A percentile compares a stretch with the other conserved stretches of the same genome.
These are phyloP conservation scores for Aquanectria penicillioides DNA, from an alignment of 2,329 filamentous ascomycete genomes.

Conservation along the genomic window DNA sequence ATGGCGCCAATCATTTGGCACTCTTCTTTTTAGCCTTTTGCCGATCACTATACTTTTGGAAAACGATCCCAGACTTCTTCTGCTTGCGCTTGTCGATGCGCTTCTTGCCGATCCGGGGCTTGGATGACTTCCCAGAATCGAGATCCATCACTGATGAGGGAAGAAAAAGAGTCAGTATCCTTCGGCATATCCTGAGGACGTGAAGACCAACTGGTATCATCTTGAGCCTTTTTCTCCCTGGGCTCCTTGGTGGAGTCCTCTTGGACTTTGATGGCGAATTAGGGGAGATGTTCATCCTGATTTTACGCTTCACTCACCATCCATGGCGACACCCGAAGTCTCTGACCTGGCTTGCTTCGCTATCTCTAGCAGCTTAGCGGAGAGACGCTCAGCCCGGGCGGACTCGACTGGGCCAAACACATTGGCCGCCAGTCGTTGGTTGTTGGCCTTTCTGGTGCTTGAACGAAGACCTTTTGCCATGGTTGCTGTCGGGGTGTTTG, in stretches of 20 bases:
- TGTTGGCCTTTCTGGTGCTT: conserved; percentile 84
- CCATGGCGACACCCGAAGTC: conserved; percentile 60
- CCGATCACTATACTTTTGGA: conserved; percentile 66
- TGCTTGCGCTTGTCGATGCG: conserved; percentile 66
- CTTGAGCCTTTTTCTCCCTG: conserved; percentile 37
- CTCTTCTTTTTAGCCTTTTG: conserved; percentile 53
- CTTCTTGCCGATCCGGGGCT: conserved; percentile 56
- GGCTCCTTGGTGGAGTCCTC: conserved; percentile 44
- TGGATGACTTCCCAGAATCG: conserved; percentile 57
- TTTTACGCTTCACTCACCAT: conserved; percentile 44
- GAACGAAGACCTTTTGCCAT: conserved; percentile 93
- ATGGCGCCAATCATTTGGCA: conserved; percentile 22
- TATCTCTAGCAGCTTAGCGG: conserved; percentile 85
- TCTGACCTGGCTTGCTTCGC: conserved; percentile 79
- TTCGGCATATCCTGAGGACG: conserved; percentile 10
- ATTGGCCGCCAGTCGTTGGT: conserved; percentile 78
- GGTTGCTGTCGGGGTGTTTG: conserved; percentile 39
- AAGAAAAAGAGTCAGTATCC: background rate
- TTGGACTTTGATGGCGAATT: conserved; percentile 34
- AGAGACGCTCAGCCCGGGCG: conserved; percentile 83
- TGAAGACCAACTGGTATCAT: conserved; percentile 38
- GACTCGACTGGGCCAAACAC: conserved; percentile 87
- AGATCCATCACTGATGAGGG: conserved; percentile 64
- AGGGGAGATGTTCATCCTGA: background rate
- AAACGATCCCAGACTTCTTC: conserved; percentile 68